phyloP scores from a whole-genome alignment of 768 basidiomycete genomes.

The Lactarius sp. region DNA sequence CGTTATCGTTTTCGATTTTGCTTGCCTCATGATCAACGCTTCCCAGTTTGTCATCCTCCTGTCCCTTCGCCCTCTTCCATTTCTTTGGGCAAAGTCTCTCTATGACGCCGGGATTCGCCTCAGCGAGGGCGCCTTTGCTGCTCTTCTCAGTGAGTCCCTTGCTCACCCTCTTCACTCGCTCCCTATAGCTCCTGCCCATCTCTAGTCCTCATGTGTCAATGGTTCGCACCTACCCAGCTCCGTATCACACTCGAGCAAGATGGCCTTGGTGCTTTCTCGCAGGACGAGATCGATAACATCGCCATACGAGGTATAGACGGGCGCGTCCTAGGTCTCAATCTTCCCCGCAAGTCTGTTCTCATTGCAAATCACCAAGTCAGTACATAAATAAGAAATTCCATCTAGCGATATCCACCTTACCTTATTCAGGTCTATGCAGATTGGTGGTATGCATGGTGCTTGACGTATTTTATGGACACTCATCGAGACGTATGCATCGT shows the following conservation, averaged over 20 bases:
- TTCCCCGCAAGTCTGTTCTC: slow-evolving; percentile 77
- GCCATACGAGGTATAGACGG: slow-evolving; percentile 55
- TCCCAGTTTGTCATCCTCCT: slow-evolving; percentile 70
- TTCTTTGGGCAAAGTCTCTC: slow-evolving; percentile 45
- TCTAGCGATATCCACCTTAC: background rate
- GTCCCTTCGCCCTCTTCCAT: slow-evolving; percentile 62
- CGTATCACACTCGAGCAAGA: slow-evolving; percentile 68
- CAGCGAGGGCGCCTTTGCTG: slow-evolving; percentile 80
- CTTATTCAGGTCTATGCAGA: slow-evolving; percentile 60
- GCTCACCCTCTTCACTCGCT: background rate
- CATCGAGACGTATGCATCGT: slow-evolving; percentile 82
- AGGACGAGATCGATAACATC: slow-evolving; percentile 52
- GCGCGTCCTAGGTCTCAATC: slow-evolving; percentile 51
- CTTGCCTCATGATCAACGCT: slow-evolving; percentile 62
- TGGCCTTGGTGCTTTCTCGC: slow-evolving; percentile 58
- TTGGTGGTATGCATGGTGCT: slow-evolving; percentile 85
- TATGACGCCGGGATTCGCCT: slow-evolving; percentile 71
- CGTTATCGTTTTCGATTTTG: slow-evolving; percentile 53
- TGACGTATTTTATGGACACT: slow-evolving; percentile 64
- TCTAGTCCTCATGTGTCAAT: slow-evolving; percentile 72
- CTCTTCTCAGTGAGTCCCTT: slow-evolving; percentile 55
- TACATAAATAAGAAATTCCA: background rate
- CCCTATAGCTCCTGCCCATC: background rate
- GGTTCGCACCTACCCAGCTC: slow-evolving; percentile 75
- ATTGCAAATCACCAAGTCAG: slow-evolving; percentile 90